Conservation (phyloP, 768 basidiomycete species). For the Steccherinum ochraceum region DNA sequence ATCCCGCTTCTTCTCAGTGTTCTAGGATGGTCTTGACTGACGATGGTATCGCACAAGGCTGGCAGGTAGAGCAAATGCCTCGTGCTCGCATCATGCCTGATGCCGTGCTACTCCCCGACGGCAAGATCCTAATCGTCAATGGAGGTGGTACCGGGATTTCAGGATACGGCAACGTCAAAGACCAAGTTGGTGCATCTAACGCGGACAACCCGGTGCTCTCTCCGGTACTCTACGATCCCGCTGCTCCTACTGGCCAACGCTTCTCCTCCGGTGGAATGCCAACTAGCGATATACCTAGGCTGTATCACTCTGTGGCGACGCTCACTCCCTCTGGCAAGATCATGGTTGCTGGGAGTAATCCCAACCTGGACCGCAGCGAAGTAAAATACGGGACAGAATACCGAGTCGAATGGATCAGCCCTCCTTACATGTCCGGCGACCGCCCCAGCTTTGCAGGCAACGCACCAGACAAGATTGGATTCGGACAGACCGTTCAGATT, state of each 20-base stretch:
- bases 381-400: conserved; percentile 79
- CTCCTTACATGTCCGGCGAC: conserved; percentile 65
- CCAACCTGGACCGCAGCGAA: conserved; percentile 74
- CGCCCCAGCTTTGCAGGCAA: conserved; percentile 44
- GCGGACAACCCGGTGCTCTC: conserved; percentile 66
- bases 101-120: conserved; percentile 75
- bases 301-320: conserved; percentile 84
- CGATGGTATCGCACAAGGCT: conserved; percentile 58
- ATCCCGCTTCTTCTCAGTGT: conserved; percentile 69
- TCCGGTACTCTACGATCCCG: conserved; percentile 65
- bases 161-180: conserved; percentile 68
- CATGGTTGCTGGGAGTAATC: conserved; percentile 81
- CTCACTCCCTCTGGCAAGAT: conserved; percentile 65
- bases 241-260: conserved; percentile 44
- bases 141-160: conserved; percentile 70
- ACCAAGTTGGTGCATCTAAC: conserved; percentile 71
- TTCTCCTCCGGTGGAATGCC: conserved; percentile 56
- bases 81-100: conserved; percentile 72
- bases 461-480: conserved; percentile 32
- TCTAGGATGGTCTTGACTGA: conserved; percentile 61
- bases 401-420: conserved; percentile 79
- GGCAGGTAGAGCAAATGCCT: conserved; percentile 75
- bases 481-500: conserved; percentile 42
- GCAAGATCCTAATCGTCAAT: conserved; percentile 68
- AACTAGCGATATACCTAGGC: conserved; percentile 58